Evolutionary conservation across 2,329 filamentous ascomycete species (phyloP).

Genomic region (Penicillium digitatum): DNA sequence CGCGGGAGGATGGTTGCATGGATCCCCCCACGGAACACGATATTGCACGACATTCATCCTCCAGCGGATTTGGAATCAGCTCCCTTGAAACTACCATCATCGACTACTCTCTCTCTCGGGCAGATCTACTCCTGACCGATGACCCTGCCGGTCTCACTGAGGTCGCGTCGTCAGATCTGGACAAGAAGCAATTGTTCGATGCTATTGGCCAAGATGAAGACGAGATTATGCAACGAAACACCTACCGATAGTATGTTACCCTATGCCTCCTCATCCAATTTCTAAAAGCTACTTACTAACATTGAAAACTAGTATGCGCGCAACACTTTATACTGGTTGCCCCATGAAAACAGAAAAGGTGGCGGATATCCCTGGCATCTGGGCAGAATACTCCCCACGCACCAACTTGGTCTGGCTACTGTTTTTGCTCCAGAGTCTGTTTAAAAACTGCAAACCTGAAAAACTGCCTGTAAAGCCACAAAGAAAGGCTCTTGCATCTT

Average conservation of each 20-base stretch:
- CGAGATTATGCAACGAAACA: slow-evolving; percentile 39
- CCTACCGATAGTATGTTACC: slow-evolving; percentile 40
- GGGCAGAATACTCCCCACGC: slow-evolving; percentile 55
- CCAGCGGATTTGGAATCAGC: slow-evolving; percentile 50
- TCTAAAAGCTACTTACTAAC: neutral
- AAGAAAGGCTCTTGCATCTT: slow-evolving; percentile 31
- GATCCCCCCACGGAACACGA: slow-evolving; percentile 33
- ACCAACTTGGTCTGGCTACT: slow-evolving; percentile 64
- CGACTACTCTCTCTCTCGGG: slow-evolving; percentile 65
- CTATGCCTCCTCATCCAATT: neutral
- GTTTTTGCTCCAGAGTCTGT: slow-evolving; percentile 56
- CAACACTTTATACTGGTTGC: slow-evolving; percentile 43
- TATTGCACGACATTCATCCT: slow-evolving; percentile 28
- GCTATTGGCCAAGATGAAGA: slow-evolving; percentile 42
- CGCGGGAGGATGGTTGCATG: slow-evolving; percentile 29
- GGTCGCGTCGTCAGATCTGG: slow-evolving; percentile 41
- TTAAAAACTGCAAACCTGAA: slow-evolving; percentile 39
- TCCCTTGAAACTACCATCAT: slow-evolving; percentile 61
- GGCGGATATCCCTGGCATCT: slow-evolving; percentile 41
- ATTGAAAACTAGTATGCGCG: slow-evolving; percentile 34
- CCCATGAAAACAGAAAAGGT: slow-evolving; percentile 40
- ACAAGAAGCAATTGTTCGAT: slow-evolving; percentile 44
- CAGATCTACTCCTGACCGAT: slow-evolving; percentile 42
- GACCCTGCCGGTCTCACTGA: slow-evolving; percentile 25
- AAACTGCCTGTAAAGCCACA: slow-evolving; percentile 5